Evolutionary conservation across 202 grass and related monocot genomes (phyloP).

Genomic region (Elaeis oleifera): DNA sequence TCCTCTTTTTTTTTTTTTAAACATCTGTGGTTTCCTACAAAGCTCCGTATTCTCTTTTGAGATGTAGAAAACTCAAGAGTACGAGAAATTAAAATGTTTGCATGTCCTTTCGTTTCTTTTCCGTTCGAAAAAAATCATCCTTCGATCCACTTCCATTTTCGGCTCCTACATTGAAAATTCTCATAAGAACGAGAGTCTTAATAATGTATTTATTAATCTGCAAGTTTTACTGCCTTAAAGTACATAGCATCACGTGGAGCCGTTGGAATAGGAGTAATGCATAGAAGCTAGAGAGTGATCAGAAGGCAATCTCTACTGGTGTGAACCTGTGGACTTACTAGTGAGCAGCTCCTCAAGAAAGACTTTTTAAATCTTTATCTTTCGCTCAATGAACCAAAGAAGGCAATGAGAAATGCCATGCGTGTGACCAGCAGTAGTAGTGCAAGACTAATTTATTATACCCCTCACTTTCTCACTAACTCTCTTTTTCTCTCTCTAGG

Average conservation of each 20-base stretch:
- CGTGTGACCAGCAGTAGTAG: background rate
- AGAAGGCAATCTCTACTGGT: background rate
- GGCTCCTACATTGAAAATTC: too few species aligned
- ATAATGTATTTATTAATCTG: background rate
- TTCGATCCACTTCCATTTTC: too few species aligned
- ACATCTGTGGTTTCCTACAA: too few species aligned
- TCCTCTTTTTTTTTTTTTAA: too few species aligned
- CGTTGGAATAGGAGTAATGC: background rate
- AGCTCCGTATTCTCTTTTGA: too few species aligned
- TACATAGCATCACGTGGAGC: conserved; percentile 1
- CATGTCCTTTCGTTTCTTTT: too few species aligned
- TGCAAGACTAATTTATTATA: background rate
- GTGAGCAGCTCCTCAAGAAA: too few species aligned
- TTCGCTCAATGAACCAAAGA: background rate
- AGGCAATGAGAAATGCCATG: background rate
- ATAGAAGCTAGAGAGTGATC: background rate
- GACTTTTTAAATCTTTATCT: background rate
- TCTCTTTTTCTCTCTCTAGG: conserved; percentile 23
- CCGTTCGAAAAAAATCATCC: too few species aligned
- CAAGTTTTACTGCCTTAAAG: background rate
- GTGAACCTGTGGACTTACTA: background rate
- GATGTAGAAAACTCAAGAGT: too few species aligned
- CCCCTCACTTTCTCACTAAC: background rate
- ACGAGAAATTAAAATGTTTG: too few species aligned
- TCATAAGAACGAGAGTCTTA: too few species aligned